phyloP scores from a whole-genome alignment of 495 filamentous ascomycete species.

The Mytilinidion resinicola region DNA sequence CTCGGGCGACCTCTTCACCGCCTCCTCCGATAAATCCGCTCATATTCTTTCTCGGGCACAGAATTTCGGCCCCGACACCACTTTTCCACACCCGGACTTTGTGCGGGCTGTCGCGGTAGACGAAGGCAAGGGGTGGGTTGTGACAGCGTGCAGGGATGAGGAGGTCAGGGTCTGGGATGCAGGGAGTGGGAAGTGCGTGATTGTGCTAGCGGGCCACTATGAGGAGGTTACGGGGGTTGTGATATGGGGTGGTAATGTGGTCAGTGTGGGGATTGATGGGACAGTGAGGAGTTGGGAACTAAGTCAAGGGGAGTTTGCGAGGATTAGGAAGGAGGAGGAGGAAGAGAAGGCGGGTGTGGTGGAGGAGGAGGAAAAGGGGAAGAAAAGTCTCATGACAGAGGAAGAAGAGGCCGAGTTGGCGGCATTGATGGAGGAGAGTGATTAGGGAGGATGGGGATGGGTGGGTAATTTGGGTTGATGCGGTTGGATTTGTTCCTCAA shows the following conservation, averaged over 20 bases:
- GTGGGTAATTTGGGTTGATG: no score
- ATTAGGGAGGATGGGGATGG: slow-evolving; percentile 26
- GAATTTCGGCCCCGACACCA: slow-evolving; percentile 63
- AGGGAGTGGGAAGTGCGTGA: slow-evolving; percentile 65
- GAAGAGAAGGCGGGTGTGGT: slow-evolving; percentile 44
- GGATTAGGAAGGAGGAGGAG: slow-evolving; percentile 40
- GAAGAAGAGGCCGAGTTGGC: slow-evolving; percentile 85
- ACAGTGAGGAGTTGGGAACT: slow-evolving; percentile 81
- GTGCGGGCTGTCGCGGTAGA: slow-evolving; percentile 74
- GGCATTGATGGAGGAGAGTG: slow-evolving; percentile 75
- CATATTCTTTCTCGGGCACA: slow-evolving; percentile 64
- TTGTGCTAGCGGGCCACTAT: slow-evolving; percentile 77
- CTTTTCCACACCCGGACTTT: slow-evolving; percentile 76
- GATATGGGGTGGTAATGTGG: slow-evolving; percentile 51
- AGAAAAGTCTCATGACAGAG: slow-evolving; percentile 54
- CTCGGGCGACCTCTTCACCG: slow-evolving; percentile 77
- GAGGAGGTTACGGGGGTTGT: slow-evolving; percentile 83
- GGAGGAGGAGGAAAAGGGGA: slow-evolving; percentile 35
- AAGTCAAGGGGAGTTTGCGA: slow-evolving; percentile 55
- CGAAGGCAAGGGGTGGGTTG: slow-evolving; percentile 67
- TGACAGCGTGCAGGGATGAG: slow-evolving; percentile 87
- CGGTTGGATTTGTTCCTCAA: no score
- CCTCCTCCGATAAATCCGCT: slow-evolving; percentile 76
- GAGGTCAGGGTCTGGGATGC: slow-evolving; percentile 85
- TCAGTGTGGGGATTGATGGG: slow-evolving; percentile 81